Evolutionary conservation across 2,329 filamentous ascomycete species (phyloP), one percentile per base, ranked within the genome.

Genomic region (Cercospora nicotianae): DNA sequence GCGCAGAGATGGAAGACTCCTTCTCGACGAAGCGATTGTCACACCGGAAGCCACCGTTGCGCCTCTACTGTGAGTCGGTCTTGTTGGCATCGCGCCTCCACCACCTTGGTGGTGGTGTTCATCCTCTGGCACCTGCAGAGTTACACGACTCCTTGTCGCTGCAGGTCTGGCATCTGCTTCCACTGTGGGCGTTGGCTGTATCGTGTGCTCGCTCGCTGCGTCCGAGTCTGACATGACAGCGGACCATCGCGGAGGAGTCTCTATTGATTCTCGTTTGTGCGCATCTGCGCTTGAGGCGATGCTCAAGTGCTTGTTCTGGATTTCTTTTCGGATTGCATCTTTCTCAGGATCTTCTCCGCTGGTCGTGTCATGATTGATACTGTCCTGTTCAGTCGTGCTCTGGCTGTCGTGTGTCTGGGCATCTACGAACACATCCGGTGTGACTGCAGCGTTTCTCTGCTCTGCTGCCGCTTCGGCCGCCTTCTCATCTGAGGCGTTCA

Each of bases 1-100:
- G 16, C 71, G 67, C 36, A 74, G 58, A 16, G 70, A 69, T 18
- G 73, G 73, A 57, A 74, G 63, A 64, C 72, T 73, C 60, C 69
- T 58, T 51, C 62, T 63, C 31, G 70, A 70, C 20, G 55, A 65
- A 6, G 65, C 67, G 12, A 68, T 58, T n/a, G 70, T 69, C 9
- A 66, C 58, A 4, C 61, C 67, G n/a, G 68, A 70, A 33, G 67
- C 67, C 13, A 63, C 59, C 3, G 67, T 71, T 53, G 67, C 66
- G 2, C 70, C 70, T 58, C 70, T 63, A 20, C 64, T 70, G 48
- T 67, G 66, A n/a, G 39, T 63, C 13, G 70, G 70, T 33, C 70
- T 60, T 45, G 48, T 45, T 12, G 59, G 31, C 18, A 30, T 26
- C 20, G 60, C 12, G 6, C 26, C 51, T 2, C 48, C 51, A 18